Evolutionary conservation across 2,329 filamentous ascomycete species (phyloP).

Genomic region (Fusarium proliferatum): DNA sequence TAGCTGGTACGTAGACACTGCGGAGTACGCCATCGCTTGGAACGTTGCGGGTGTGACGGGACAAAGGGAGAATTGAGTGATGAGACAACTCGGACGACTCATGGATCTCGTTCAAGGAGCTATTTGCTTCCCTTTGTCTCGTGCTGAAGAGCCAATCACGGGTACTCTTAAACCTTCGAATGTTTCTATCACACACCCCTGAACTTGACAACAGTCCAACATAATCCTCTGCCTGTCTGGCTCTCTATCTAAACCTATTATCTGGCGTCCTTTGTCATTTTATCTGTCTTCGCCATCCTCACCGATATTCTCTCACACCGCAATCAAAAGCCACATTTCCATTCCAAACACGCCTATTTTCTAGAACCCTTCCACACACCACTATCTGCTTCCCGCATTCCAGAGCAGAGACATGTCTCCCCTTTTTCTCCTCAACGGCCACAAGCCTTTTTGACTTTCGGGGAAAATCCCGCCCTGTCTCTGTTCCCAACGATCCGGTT

Average conservation of each 20-base stretch:
- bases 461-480: not conserved
- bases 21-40: not conserved
- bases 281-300: not conserved
- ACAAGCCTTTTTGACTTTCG: slow-evolving; percentile 23
- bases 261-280: not conserved
- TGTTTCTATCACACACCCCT: not conserved
- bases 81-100: not conserved
- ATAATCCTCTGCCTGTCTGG: not conserved
- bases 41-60: not conserved
- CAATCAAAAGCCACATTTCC: slow-evolving; percentile 13
- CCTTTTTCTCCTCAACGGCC: slow-evolving; percentile 17
- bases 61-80: not conserved
- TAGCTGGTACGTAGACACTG: not conserved
- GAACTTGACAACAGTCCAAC: not conserved
- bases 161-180: not conserved
- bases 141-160: not conserved
- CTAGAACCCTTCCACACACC: slow-evolving; percentile 1
- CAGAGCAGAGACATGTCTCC: slow-evolving; percentile 7
- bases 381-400: slow-evolving; percentile 31
- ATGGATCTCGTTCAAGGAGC: not conserved
- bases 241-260: not conserved
- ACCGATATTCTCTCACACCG: slow-evolving; percentile 2
- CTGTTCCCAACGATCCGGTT: slow-evolving; percentile 12
- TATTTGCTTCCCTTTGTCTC: not conserved
- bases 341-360: slow-evolving; percentile 9